Evolutionary conservation across 305 asterid genomes (phyloP).

Genomic region (Fraxinus albicans): DNA sequence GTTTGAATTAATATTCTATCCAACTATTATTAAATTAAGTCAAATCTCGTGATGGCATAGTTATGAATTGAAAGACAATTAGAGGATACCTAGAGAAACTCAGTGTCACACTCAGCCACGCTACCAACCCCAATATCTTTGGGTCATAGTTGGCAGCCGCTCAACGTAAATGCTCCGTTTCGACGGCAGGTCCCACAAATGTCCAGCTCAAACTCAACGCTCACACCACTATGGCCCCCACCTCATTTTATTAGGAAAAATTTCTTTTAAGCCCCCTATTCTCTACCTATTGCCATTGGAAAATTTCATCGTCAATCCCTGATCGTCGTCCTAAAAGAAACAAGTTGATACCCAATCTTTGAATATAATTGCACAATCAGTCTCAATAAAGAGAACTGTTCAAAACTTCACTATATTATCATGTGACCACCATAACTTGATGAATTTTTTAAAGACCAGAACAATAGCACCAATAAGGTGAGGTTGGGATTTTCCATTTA

Average conservation of each 20-base stretch:
- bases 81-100: slow-evolving; percentile 6
- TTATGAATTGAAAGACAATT: slow-evolving; percentile 7
- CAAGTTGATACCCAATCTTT: neutral
- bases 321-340: neutral
- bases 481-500: neutral
- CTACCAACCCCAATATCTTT: slow-evolving; percentile 25
- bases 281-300: neutral
- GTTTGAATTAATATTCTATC: neutral
- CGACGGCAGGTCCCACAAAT: slow-evolving; percentile 28
- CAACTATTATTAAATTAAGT: neutral
- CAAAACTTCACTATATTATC: neutral
- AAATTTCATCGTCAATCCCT: neutral
- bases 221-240: slow-evolving; percentile 20
- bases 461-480: neutral
- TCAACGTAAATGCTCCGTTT: slow-evolving; percentile 39
- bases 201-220: slow-evolving; percentile 19
- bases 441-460: neutral
- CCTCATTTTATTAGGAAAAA: neutral
- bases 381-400: neutral
- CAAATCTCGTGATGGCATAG: neutral
- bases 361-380: neutral
- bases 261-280: neutral
- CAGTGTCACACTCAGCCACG: neutral
- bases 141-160: slow-evolving; percentile 47
- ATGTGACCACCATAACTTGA: neutral